Percentiles rank a stretch among this genome's conserved stretches.
Evolutionary conservation across 2,329 filamentous ascomycete genomes (phyloP).

Genomic region (Helotiales sp.): DNA sequence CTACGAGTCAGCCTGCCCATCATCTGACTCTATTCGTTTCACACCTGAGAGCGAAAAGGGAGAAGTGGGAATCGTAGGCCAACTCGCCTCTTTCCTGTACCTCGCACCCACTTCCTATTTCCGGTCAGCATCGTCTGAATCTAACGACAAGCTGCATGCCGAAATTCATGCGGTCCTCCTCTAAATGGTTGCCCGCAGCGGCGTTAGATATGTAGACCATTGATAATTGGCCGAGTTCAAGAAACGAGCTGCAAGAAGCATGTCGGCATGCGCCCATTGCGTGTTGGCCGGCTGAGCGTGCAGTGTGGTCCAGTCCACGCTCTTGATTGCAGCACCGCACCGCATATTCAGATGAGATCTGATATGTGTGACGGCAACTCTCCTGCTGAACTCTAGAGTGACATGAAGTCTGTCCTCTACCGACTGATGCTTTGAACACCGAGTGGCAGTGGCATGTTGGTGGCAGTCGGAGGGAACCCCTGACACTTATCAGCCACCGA

Average conservation of each 20-base stretch:
- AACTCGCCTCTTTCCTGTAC: not conserved
- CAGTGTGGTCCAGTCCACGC: not conserved
- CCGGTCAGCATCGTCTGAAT: not conserved
- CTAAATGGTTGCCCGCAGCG: conserved; percentile 19
- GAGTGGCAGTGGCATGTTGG: no score
- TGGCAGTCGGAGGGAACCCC: not conserved
- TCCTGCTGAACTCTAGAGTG: not conserved
- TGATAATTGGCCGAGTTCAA: conserved; percentile 18
- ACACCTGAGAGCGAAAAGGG: conserved; percentile 1
- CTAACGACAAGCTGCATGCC: conserved; percentile 25
- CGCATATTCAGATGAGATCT: not conserved
- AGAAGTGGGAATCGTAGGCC: not conserved
- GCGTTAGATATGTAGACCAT: conserved; percentile 2
- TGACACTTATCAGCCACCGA: not conserved
- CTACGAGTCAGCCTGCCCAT: conserved; percentile 20
- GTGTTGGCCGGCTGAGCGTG: conserved; percentile 7
- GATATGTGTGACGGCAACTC: not conserved
- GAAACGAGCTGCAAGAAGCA: conserved; percentile 13
- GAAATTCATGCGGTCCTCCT: conserved; percentile 29
- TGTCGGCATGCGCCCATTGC: conserved; percentile 6
- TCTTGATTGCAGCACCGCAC: no score
- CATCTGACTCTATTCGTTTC: conserved; percentile 18
- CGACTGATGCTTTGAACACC: not conserved
- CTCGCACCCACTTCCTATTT: not conserved
- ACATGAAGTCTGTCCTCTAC: no score